Conservation (phyloP, 176 grass and related monocot genomes). For the Areca catechu region DNA sequence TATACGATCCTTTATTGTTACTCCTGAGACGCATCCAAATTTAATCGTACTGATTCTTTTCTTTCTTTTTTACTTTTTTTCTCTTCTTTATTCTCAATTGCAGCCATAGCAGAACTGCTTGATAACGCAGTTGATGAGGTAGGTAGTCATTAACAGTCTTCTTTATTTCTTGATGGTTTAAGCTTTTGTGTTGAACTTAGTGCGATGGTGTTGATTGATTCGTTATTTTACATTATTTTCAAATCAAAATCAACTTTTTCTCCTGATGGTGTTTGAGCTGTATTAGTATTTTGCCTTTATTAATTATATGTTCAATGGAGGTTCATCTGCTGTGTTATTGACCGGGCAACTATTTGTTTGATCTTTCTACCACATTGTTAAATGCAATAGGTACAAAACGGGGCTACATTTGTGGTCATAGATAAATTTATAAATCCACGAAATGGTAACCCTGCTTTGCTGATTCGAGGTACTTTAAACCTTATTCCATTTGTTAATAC, state of each 20-base stretch:
- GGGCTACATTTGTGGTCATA: constrained; percentile 33
- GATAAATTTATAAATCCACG: constrained; percentile 36
- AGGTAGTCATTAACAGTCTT: constrained; percentile 6
- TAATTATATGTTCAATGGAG: no score
- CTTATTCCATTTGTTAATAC: neutral
- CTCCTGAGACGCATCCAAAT: no score
- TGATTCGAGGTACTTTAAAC: constrained; percentile 35
- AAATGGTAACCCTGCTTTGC: constrained; percentile 20
- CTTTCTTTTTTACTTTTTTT: no score
- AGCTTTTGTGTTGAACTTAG: neutral
- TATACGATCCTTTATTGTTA: no score
- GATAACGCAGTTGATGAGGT: constrained; percentile 56
- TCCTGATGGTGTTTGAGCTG: no score
- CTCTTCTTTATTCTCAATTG: constrained; percentile 16
- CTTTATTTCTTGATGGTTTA: neutral
- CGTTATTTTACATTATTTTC: no score
- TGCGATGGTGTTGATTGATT: no score
- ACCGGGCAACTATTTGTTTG: no score
- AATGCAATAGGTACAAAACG: constrained; percentile 32
- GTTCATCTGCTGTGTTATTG: no score
- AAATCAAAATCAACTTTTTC: no score
- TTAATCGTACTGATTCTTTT: neutral
- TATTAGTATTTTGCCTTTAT: no score
- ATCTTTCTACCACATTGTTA: neutral
- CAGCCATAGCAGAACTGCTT: constrained; percentile 50